A percentile compares a stretch with the other conserved stretches of the same genome.
Conservation (phyloP, 495 filamentous ascomycete genomes). For the Neurospora cerealis region DNA sequence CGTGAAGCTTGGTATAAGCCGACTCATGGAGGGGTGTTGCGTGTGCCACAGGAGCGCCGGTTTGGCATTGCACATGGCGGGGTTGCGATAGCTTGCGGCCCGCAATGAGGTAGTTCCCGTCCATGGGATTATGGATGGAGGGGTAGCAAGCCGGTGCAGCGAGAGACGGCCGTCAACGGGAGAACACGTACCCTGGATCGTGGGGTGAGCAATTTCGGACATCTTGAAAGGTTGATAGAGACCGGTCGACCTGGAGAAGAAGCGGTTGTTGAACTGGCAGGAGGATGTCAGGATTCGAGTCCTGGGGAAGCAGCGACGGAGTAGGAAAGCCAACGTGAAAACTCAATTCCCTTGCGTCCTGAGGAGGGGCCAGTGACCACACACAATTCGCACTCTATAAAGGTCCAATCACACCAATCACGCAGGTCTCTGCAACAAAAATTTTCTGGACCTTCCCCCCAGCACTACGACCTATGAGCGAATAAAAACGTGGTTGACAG, state of each 20-base stretch:
- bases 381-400: background rate
- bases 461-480: background rate
- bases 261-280: background rate
- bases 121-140: slow-evolving; percentile 9
- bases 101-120: background rate
- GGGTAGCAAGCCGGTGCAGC: slow-evolving; percentile 6
- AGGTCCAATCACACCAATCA: background rate
- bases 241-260: slow-evolving; percentile 1
- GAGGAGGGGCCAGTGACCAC: background rate
- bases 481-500: slow-evolving; percentile 3
- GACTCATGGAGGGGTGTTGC: background rate
- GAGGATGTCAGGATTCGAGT: slow-evolving; percentile 1
- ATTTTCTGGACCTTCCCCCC: slow-evolving; percentile 1
- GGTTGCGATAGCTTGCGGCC: background rate
- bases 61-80: background rate
- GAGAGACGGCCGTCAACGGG: background rate
- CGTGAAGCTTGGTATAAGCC: background rate
- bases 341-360: background rate
- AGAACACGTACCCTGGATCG: slow-evolving; percentile 24
- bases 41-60: slow-evolving; percentile 5
- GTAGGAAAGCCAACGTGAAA: slow-evolving; percentile 13
- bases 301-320: slow-evolving; percentile 14
- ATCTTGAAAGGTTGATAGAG: slow-evolving; percentile 16
- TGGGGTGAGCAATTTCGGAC: slow-evolving; percentile 24
- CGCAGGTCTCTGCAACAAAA: background rate